These are phyloP conservation scores for Phytopythium helicoides DNA, from an alignment of 352 stramenopile genomes.

Conservation along the genomic window DNA sequence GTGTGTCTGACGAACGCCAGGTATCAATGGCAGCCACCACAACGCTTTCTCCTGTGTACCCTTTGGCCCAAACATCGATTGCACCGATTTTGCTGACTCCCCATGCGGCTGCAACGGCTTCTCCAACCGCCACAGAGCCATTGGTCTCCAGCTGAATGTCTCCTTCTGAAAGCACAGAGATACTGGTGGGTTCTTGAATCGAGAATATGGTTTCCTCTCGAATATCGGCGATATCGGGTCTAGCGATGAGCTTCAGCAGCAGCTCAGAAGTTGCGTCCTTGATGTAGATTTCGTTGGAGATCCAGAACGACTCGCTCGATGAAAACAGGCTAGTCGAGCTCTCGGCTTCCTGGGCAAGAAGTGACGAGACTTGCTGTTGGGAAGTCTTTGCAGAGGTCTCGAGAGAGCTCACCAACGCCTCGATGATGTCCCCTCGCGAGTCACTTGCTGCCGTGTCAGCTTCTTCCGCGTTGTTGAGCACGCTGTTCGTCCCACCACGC, in stretches of 20 bases:
- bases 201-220: conserved; percentile 23
- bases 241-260: conserved; percentile 14
- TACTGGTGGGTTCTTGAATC: conserved; percentile 14
- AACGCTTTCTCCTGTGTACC: conserved; percentile 21
- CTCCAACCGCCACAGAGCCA: conserved; percentile 1
- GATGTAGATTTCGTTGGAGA: conserved; percentile 37
- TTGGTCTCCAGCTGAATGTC: conserved; percentile 3
- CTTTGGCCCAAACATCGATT: conserved; percentile 27
- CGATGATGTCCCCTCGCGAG: conserved; percentile 19
- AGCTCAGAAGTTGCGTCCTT: conserved; percentile 20
- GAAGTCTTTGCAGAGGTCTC: conserved; percentile 9
- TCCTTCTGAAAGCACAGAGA: conserved; percentile 10
- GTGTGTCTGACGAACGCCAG: conserved; percentile 33
- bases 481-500: conserved; percentile 10
- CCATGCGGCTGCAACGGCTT: conserved; percentile 17
- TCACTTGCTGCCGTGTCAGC: conserved; percentile 1
- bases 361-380: conserved; percentile 9
- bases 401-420: conserved; percentile 15
- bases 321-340: conserved; percentile 5
- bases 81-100: conserved; percentile 31
- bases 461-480: conserved; percentile 10
- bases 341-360: conserved; percentile 15
- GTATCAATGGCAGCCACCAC: conserved; percentile 39
- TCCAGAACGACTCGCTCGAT: conserved; percentile 24
- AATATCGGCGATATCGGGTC: conserved; percentile 28